Conservation (phyloP, 202 grass and related monocot genomes). For the Cymbopogon flexuosus region DNA sequence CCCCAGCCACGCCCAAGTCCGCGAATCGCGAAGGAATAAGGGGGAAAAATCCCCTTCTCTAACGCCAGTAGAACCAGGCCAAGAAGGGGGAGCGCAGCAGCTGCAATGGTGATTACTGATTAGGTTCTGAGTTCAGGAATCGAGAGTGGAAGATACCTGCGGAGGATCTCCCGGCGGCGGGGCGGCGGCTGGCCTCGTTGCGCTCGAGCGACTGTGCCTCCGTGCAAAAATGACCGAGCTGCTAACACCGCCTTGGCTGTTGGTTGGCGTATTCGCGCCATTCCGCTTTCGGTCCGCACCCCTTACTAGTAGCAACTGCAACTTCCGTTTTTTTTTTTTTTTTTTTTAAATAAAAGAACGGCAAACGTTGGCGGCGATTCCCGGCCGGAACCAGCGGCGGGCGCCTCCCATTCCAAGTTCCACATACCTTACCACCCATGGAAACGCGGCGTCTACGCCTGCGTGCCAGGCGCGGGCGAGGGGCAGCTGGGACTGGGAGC, state of each 20-base stretch:
- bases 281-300: background rate
- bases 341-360: no score
- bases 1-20: no score
- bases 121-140: no score
- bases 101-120: no score
- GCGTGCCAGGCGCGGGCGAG: background rate
- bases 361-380: background rate
- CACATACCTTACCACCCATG: no score
- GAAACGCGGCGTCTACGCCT: no score
- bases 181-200: background rate
- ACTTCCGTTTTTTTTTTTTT: no score
- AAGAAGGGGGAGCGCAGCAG: background rate
- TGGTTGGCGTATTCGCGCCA: background rate
- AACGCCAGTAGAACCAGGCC: background rate
- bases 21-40: background rate
- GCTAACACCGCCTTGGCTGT: background rate
- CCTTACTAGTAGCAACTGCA: no score
- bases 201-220: background rate
- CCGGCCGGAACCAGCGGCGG: background rate
- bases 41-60: background rate
- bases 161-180: constrained; percentile 1
- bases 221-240: no score
- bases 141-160: background rate
- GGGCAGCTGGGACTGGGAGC: background rate
- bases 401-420: background rate